Base-by-base conservation (phyloP, 1,139 yeast genomes). In the Arxiozyma telluris region DNA sequence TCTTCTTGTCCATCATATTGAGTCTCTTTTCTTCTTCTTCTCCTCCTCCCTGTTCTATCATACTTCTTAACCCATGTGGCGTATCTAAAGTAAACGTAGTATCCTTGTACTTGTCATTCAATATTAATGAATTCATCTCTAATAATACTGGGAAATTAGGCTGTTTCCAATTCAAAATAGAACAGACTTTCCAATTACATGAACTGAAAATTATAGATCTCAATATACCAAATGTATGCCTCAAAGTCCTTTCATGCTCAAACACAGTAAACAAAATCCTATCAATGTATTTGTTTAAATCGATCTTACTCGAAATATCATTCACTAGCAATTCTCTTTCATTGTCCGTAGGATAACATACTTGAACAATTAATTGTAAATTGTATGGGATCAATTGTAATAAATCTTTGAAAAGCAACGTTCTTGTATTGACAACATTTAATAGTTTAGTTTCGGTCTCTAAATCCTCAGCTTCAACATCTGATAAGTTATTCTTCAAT, bases 121-220 rank as follows among this genome's bases (percentile, higher is more conserved):
- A 64, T 58, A 74, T 72, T 42, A 84, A 74, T 15, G 89, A 88
- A 63, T 82, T 84, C 80, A 91, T 81, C 52, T 84, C 81, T 70
- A 87, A 86, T 61, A 93, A 84, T 0, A 93, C 98, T 0, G 98
- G 97, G 71, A 87, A 93, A 69, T 91, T 93, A 5, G 98, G 98
- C 71, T 93, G 98, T 70, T 93, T 93, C 98, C 98, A 93, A 70
- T 93, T 93, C 61, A 93, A 75, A 50, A 89, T 87, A 21, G 96
- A 89, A 71, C 98, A 93, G 21, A 90, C 88, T 51, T 84, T 80
- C 39, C 96, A 87, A 69, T 90, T 90, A 51, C 89, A 81, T 0
- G 97, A 88, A 20, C 95, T 81, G 69, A 93, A 87, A 8, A 91
- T 83, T 41, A 93, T 73, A 0, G 93, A 83, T 55, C 96, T 75